Base-by-base conservation (phyloP, 495 filamentous ascomycete species). In the Neurospora pannonica region DNA sequence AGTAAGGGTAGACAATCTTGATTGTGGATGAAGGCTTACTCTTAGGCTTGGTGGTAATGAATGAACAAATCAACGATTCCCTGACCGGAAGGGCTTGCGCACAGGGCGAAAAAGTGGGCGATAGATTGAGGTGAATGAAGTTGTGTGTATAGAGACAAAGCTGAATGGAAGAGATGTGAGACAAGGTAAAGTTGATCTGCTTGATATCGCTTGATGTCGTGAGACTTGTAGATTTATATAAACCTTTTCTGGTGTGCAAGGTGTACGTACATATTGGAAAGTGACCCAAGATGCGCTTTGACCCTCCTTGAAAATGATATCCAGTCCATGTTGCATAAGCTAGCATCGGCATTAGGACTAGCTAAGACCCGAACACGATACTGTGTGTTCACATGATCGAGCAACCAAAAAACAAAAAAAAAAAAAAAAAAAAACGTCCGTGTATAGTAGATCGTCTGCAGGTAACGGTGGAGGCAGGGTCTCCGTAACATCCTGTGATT, bases 21-120 rank as follows among this genome's bases (percentile, higher is more conserved):
- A n/a, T n/a, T n/a, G n/a, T 11, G 71, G 62, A 42, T 28, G 71
- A 28, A 73, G 36, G n/a, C 38, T 36, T 73, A 75, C 69, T 67
- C 38, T 46, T 43, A 34, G 39, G 28, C 19, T 69, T 72, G 31
- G 3, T 73, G 28, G 36, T 17, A 13, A 60, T 36, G 15, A 39
- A 31, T 21, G 21, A 13, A 46, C 46, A 67, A 67, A 9, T 3
- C 24, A 31, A 67, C 54, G 15, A 28, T 34, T 67, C 15, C 54
- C 54, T 31, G 28, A 34, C 28, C 1, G 71, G 72, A 54, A 31
- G 10, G 42, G 37, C 46, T 31, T 73, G 38, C 43, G 21, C 40
- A 70, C 17, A 38, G 46, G 28, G 34, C 38, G 36, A 38, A 10
- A 39, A 70, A 60, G 46, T 67, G 71, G 71, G 38, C 36, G 72